Evolutionary conservation across 179 eudicot genomes (phyloP).

Genomic region (Spergularia azorica): DNA sequence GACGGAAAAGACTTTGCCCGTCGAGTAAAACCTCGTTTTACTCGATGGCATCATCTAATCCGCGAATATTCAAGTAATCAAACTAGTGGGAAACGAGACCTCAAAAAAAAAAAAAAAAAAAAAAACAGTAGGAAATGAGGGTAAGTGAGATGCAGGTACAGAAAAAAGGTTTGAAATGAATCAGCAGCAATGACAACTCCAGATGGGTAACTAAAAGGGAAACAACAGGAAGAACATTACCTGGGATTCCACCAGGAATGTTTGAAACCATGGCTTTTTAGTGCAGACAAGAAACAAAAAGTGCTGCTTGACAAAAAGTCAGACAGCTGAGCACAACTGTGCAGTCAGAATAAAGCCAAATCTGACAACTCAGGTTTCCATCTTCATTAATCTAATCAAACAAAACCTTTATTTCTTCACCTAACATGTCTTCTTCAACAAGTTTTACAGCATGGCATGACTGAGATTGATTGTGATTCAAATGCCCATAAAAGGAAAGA

Average conservation of each 20-base stretch:
- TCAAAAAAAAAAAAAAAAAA: too few species aligned
- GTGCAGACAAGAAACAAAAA: conserved; percentile 24
- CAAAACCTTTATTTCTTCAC: conserved; percentile 20
- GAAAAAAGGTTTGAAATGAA: conserved; percentile 12
- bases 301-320: conserved; percentile 14
- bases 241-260: conserved; percentile 19
- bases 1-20: too few species aligned
- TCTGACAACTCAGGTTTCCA: conserved; percentile 33
- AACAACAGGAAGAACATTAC: background rate
- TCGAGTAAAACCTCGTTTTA: too few species aligned
- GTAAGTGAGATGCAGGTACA: too few species aligned
- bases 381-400: background rate
- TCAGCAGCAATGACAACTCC: background rate
- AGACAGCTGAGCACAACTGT: conserved; percentile 10
- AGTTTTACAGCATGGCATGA: conserved; percentile 11
- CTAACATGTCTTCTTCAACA: conserved; percentile 17
- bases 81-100: too few species aligned
- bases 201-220: background rate
- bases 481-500: background rate
- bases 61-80: too few species aligned
- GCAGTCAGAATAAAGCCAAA: conserved; percentile 25
- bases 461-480: background rate
- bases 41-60: too few species aligned
- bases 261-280: background rate
- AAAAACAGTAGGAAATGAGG: too few species aligned